Conservation (phyloP, 1,284 basidiomycete genomes). For the Malassezia restricta region DNA sequence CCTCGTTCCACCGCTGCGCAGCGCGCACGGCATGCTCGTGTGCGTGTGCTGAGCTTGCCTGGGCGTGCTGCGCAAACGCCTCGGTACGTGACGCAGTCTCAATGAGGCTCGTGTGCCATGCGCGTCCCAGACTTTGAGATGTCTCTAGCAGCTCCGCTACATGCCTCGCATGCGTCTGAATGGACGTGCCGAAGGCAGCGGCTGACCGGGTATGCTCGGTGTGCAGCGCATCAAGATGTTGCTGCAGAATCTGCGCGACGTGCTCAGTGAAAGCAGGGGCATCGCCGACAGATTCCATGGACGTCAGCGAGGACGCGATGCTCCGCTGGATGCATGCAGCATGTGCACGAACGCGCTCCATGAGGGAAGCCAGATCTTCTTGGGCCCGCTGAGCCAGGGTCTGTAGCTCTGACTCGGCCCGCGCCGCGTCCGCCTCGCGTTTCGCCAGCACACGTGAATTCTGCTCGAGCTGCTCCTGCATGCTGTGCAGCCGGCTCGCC, state of each 20-base stretch:
- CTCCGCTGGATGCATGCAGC: constrained; percentile 56
- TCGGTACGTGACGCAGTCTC: background rate
- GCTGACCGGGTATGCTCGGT: background rate
- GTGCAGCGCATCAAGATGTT: background rate
- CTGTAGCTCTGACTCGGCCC: constrained; percentile 53
- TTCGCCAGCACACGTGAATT: constrained; percentile 39
- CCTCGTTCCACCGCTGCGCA: background rate
- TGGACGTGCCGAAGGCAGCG: background rate
- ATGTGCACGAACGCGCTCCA: constrained; percentile 58
- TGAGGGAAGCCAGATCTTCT: background rate
- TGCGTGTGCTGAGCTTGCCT: background rate
- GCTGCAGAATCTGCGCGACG: constrained; percentile 1
- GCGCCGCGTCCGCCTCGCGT: constrained; percentile 29
- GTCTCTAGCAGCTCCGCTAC: background rate
- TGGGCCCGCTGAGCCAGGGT: constrained; percentile 14
- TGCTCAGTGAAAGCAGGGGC: constrained; percentile 51
- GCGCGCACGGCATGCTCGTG: background rate
- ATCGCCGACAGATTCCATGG: constrained; percentile 59
- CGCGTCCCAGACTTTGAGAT: background rate
- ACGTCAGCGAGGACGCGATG: constrained; percentile 61
- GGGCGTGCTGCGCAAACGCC: background rate
- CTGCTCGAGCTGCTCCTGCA: constrained; percentile 44
- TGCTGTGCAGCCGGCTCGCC: constrained; percentile 31
- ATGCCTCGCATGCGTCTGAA: background rate
- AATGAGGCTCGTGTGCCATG: background rate